Evolutionary conservation across 345 rosid species (phyloP).

Genomic region (Capsella bursapastoris): DNA sequence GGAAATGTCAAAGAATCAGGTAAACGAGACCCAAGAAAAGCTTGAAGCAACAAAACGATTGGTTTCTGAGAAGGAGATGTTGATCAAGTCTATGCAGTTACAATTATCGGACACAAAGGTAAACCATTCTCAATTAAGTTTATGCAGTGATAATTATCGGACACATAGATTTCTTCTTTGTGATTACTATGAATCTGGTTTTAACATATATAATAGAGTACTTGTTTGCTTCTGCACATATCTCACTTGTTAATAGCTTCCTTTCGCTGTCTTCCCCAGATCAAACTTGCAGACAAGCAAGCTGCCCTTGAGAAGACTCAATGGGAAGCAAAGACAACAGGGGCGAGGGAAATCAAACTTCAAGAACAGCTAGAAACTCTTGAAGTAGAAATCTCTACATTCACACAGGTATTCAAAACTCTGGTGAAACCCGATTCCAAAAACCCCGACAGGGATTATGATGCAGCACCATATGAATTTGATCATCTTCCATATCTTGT

Average conservation of each 20-base stretch:
- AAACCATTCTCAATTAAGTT: not conserved
- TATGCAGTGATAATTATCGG: conserved; percentile 71
- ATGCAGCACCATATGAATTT: conserved; percentile 54
- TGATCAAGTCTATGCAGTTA: conserved; percentile 68
- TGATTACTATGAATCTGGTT: conserved; percentile 10
- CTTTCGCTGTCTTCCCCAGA: conserved; percentile 47
- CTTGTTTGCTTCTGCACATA: not conserved
- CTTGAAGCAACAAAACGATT: conserved; percentile 62
- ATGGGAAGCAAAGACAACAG: conserved; percentile 89
- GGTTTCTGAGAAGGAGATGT: conserved; percentile 68
- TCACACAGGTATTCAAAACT: conserved; percentile 63
- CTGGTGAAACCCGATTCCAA: conserved; percentile 53
- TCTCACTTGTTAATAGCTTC: conserved; percentile 21
- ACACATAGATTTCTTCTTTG: conserved; percentile 46
- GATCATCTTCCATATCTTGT: conserved; percentile 67
- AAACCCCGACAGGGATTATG: conserved; percentile 56
- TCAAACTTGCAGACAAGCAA: conserved; percentile 96
- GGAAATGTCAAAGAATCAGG: conserved; percentile 61
- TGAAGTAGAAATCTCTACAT: conserved; percentile 69
- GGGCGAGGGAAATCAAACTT: conserved; percentile 67
- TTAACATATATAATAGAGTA: conserved; percentile 8
- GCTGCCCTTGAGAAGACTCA: conserved; percentile 88
- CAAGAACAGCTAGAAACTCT: conserved; percentile 67
- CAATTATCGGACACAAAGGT: conserved; percentile 96
- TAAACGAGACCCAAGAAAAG: conserved; percentile 53